These are phyloP conservation scores for Phytopythium montanum DNA, from an alignment of 352 stramenopile genomes.

Conservation along the genomic window DNA sequence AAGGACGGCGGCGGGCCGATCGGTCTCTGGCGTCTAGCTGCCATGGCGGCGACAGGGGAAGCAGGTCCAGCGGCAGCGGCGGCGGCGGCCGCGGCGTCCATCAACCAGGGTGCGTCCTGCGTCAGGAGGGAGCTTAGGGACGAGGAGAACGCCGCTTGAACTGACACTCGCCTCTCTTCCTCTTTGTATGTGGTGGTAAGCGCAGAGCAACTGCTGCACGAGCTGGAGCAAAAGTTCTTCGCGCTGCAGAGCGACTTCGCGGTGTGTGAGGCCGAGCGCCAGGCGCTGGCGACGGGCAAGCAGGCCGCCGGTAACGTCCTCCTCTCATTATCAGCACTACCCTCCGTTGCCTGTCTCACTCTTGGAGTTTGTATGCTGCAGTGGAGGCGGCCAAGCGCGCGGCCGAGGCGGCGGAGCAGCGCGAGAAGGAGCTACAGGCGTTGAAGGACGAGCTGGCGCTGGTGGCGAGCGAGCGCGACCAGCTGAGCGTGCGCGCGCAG, in stretches of 20 bases:
- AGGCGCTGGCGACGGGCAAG: slow-evolving; percentile 43
- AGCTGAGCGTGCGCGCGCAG: slow-evolving; percentile 47
- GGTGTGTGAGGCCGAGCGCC: slow-evolving; percentile 49
- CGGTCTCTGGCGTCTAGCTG: neutral
- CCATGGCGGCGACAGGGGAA: slow-evolving; percentile 22
- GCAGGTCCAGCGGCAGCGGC: slow-evolving; percentile 22
- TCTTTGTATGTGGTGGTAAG: neutral
- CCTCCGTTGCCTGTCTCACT: neutral
- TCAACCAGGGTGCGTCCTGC: slow-evolving; percentile 37
- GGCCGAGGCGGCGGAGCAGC: slow-evolving; percentile 17
- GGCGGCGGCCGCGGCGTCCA: slow-evolving; percentile 22
- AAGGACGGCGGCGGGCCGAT: neutral
- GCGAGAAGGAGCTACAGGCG: slow-evolving; percentile 23
- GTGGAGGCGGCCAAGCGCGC: slow-evolving; percentile 29
- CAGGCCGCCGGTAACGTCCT: slow-evolving; percentile 25
- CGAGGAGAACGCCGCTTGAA: neutral
- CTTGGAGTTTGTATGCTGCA: neutral
- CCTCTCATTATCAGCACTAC: neutral
- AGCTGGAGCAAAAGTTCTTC: slow-evolving; percentile 74
- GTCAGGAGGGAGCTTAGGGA: neutral
- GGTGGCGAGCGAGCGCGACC: slow-evolving; percentile 46
- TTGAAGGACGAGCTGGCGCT: slow-evolving; percentile 41
- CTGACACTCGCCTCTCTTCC: neutral
- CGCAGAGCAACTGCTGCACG: slow-evolving; percentile 75
- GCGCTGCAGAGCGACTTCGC: slow-evolving; percentile 55